Base-by-base conservation (phyloP, 768 basidiomycete genomes). In the Dentipellis sp. region DNA sequence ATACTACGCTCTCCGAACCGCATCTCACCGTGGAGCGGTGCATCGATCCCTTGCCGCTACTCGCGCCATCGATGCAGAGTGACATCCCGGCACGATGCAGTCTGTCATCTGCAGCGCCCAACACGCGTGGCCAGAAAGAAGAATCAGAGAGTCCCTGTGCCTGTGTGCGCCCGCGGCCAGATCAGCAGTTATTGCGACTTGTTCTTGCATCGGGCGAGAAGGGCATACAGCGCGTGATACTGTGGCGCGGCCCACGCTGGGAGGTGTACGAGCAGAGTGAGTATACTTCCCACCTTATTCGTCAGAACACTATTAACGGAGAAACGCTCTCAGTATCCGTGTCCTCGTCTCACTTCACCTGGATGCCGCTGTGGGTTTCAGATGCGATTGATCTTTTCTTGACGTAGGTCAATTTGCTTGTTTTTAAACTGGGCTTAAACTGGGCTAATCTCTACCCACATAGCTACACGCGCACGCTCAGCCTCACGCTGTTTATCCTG, bases 401-500 rank as follows among this genome's bases (percentile, higher is more conserved):
- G 65, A 67, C 76, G 89, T 91, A 62, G 57, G 84, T 75, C n/a
- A 4, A 10, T 17, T 46, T 36, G 36, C 12, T 34, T 50, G 36
- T 35, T 34, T 12, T 36, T 12, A 34, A n/a, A 1, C 16, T 17
- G 17, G 10, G 1, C 22, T 29, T 21, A 21, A 34, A 11, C 49
- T 39, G 47, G 12, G 55, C 2, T 17, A 38, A 16, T 42, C 14
- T 42, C 40, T 42, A 17, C 40, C 17, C 40, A 7, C 50, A 19
- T 42, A 87, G 88, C 58, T 88, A 88, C 58, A 68, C 83, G 57
- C 69, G 72, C 36, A 79, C 81, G 64, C 76, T 88, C 2, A 82
- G 83, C n/a, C 67, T 93, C 35, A 92, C 90, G 2, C 73, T 94
- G 1, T 92, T 80, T 67, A 69, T 92, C 56, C 83, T 94, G 72